phyloP scores from a whole-genome alignment of 1,284 basidiomycete species.

The Tilletiopsis washingtonensis region DNA sequence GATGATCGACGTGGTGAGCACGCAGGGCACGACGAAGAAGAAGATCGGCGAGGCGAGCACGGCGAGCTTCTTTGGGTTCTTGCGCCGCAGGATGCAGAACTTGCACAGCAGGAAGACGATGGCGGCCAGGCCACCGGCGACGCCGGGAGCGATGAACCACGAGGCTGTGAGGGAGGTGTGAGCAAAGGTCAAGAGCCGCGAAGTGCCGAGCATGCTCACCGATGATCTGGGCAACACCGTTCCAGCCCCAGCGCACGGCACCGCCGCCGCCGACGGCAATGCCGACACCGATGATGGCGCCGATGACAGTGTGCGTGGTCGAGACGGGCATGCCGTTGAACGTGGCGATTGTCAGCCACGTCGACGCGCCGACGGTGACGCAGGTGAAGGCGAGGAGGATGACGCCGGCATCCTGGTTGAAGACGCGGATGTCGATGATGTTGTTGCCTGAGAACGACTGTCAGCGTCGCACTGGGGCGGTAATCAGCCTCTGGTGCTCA shows the following conservation, averaged over 20 bases:
- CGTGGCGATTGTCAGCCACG: conserved; percentile 24
- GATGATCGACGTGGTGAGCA: conserved; percentile 21
- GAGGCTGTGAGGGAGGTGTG: conserved; percentile 1
- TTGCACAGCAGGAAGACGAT: conserved; percentile 22
- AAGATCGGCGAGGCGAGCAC: conserved; percentile 16
- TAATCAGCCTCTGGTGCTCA: too few species aligned
- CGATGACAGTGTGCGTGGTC: conserved; percentile 26
- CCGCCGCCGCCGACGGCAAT: conserved; percentile 13
- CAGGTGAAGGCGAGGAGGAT: conserved; percentile 11
- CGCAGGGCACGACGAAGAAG: conserved; percentile 15
- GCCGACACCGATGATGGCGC: conserved; percentile 20
- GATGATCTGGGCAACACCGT: conserved; percentile 20
- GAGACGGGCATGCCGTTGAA: conserved; percentile 22
- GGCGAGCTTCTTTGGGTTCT: conserved; percentile 16
- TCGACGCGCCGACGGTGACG: conserved; percentile 16
- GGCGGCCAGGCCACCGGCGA: conserved; percentile 16
- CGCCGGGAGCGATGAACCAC: conserved; percentile 22
- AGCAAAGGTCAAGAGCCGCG: background rate
- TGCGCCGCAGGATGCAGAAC: conserved; percentile 14
- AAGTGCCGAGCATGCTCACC: too few species aligned
- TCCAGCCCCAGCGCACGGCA: conserved; percentile 23
- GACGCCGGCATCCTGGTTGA: conserved; percentile 5
- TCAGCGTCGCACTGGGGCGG: too few species aligned
- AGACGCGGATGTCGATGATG: conserved; percentile 13
- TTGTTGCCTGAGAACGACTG: too few species aligned